These are phyloP conservation scores for Mycena capillaripes DNA, from an alignment of 768 basidiomycete species.

Conservation along the genomic window DNA sequence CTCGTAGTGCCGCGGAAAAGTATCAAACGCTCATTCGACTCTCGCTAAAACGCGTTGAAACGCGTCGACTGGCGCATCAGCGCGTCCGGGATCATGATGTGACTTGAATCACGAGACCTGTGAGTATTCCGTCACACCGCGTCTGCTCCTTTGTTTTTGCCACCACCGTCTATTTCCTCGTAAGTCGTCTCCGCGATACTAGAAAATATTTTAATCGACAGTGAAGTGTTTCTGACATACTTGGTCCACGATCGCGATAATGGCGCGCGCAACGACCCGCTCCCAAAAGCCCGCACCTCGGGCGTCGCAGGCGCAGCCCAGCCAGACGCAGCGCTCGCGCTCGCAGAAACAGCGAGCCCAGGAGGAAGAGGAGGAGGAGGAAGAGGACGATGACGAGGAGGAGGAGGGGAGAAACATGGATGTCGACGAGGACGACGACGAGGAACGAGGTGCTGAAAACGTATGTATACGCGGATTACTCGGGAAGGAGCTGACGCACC, in stretches of 20 bases:
- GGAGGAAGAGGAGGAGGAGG: slow-evolving; percentile 44
- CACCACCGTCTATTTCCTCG: not conserved
- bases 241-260: slow-evolving; percentile 1
- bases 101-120: not conserved
- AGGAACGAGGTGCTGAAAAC: slow-evolving; percentile 42
- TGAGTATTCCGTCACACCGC: not conserved
- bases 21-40: no score
- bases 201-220: not conserved
- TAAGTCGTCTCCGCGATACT: not conserved
- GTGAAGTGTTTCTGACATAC: not conserved
- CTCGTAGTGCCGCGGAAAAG: no score
- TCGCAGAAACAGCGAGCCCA: slow-evolving; percentile 45
- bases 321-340: slow-evolving; percentile 54
- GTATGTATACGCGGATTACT: slow-evolving; percentile 27
- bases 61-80: no score
- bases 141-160: not conserved
- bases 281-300: slow-evolving; percentile 54
- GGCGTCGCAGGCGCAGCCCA: slow-evolving; percentile 51
- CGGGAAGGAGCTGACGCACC: not conserved
- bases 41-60: no score
- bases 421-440: slow-evolving; percentile 54
- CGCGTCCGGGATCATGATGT: no score
- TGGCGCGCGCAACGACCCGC: slow-evolving; percentile 54
- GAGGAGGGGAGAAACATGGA: slow-evolving; percentile 52
- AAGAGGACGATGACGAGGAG: slow-evolving; percentile 54